Percentiles rank a stretch among this genome's conserved stretches.
phyloP scores from a whole-genome alignment of 495 filamentous ascomycete genomes.

The Achaetomiella virescens region DNA sequence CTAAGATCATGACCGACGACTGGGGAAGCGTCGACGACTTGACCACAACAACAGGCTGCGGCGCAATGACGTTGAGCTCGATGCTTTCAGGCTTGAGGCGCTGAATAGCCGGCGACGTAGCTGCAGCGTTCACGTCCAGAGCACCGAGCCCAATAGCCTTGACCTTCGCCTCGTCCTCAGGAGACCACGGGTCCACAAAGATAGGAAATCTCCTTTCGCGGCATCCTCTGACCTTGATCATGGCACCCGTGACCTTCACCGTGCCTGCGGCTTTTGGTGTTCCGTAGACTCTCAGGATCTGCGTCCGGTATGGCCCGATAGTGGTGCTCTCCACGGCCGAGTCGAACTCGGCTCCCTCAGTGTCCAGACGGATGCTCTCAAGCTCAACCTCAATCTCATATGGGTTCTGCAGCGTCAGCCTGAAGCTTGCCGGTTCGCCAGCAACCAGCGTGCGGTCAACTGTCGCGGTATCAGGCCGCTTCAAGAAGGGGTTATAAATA shows the following conservation, averaged over 20 bases:
- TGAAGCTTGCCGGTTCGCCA: conserved; percentile 68
- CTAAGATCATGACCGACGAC: conserved; percentile 82
- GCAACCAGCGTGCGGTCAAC: conserved; percentile 66
- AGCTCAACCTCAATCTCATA: conserved; percentile 89
- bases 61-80: conserved; percentile 62
- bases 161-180: conserved; percentile 62
- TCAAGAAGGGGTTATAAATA: conserved; percentile 84
- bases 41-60: conserved; percentile 70
- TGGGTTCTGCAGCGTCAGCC: conserved; percentile 82
- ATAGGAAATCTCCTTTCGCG: conserved; percentile 76
- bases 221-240: conserved; percentile 74
- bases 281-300: conserved; percentile 66
- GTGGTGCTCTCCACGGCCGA: conserved; percentile 57
- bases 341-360: conserved; percentile 63
- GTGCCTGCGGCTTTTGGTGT: conserved; percentile 59
- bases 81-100: conserved; percentile 44
- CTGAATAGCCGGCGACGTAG: conserved; percentile 29
- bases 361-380: conserved; percentile 70
- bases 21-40: conserved; percentile 74
- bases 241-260: conserved; percentile 69
- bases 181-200: conserved; percentile 68
- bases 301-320: conserved; percentile 72
- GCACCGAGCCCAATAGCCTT: conserved; percentile 65
- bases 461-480: conserved; percentile 49
- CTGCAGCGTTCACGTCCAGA: conserved; percentile 39